These are phyloP conservation scores for Hericium erinaceus DNA, from an alignment of 768 basidiomycete genomes.

Conservation along the genomic window DNA sequence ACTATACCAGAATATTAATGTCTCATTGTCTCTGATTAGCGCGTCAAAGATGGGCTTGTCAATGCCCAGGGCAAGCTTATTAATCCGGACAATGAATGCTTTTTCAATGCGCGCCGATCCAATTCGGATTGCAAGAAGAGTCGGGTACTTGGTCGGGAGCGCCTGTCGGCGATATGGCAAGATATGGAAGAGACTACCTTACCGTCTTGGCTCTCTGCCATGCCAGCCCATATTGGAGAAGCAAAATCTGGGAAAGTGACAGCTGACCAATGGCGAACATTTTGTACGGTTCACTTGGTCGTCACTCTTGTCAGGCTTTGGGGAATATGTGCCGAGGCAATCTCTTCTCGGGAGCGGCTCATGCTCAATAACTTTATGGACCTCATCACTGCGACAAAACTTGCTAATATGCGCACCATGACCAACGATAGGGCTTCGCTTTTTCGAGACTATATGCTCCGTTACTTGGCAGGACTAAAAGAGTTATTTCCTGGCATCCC, in stretches of 20 bases:
- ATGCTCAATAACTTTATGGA: conserved; percentile 19
- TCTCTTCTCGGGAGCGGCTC: not conserved
- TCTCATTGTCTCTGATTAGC: not conserved
- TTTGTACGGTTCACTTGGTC: conserved; percentile 11
- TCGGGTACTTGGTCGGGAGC: not conserved
- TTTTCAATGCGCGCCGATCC: not conserved
- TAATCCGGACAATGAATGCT: not conserved
- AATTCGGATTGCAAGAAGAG: not conserved
- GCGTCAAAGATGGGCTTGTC: not conserved
- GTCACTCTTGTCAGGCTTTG: conserved; percentile 13
- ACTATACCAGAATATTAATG: not conserved
- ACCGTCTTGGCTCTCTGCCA: conserved; percentile 15
- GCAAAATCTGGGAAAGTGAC: conserved; percentile 13
- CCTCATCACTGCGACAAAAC: conserved; percentile 24
- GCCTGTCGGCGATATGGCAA: not conserved
- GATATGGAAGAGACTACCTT: conserved; percentile 11
- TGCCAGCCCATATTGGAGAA: conserved; percentile 10
- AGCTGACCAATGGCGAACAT: conserved; percentile 17
- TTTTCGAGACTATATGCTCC: conserved; percentile 20
- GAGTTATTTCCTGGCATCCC: conserved; percentile 21
- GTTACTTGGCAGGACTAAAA: conserved; percentile 23
- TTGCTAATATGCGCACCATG: conserved; percentile 19
- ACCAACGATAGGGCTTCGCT: conserved; percentile 14
- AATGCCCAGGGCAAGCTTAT: not conserved
- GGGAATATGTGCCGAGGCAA: not conserved